Percentiles rank a stretch among this genome's conserved stretches.
Conservation (phyloP, 495 filamentous ascomycete species). For the Polyplosphaeria fusca region DNA sequence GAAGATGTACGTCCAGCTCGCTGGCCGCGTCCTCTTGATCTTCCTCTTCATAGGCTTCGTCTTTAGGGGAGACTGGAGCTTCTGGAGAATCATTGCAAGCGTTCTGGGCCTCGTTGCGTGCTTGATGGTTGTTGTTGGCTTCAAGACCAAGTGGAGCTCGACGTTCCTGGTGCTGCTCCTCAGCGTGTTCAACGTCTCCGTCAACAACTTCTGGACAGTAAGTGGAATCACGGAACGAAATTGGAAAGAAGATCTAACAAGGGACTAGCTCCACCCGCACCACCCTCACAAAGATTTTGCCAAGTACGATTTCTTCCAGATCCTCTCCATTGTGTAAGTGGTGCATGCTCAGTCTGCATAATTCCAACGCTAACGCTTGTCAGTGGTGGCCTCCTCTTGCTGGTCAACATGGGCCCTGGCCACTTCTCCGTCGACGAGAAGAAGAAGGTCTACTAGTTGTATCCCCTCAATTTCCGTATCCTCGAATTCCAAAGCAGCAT, state of each 20-base stretch:
- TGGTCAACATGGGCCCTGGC: constrained; percentile 97
- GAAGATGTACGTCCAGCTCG: constrained; percentile 99
- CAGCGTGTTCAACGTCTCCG: constrained; percentile 91
- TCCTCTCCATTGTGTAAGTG: constrained; percentile 91
- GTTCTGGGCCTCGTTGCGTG: constrained; percentile 83
- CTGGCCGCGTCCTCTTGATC: constrained; percentile 91
- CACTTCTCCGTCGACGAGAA: constrained; percentile 99
- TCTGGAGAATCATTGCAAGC: constrained; percentile 79
- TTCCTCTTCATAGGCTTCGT: constrained; percentile 96
- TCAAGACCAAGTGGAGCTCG: constrained; percentile 99
- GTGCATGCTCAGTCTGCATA: background rate
- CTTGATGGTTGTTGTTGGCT: constrained; percentile 97
- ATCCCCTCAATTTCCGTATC: background rate
- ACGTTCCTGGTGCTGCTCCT: constrained; percentile 89
- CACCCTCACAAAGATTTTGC: constrained; percentile 99
- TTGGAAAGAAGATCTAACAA: constrained; percentile 12
- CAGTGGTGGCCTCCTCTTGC: constrained; percentile 83
- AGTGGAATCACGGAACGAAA: too few relatives aligned
- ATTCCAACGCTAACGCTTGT: constrained; percentile 13
- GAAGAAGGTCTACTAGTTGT: constrained; percentile 94
- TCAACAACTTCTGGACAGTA: constrained; percentile 98
- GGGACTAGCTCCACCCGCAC: constrained; percentile 81
- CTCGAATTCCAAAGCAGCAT: constrained; percentile 20
- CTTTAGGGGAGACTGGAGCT: constrained; percentile 87
- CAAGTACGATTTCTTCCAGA: constrained; percentile 99